Conservation (phyloP, 768 basidiomycete genomes). For the Megacollybia marginata region DNA sequence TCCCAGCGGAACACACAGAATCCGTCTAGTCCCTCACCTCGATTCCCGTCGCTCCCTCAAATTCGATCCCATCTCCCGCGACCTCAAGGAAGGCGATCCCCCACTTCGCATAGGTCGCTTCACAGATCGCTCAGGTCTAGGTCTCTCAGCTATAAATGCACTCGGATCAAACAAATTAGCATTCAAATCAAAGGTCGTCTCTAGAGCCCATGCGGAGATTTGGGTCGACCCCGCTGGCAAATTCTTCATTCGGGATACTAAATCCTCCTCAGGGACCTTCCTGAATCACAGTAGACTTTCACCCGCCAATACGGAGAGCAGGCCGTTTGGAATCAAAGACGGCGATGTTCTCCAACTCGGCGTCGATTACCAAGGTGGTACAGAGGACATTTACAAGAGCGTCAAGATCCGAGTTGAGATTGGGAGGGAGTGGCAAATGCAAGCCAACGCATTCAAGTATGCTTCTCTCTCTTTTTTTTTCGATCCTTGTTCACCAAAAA, state of each 20-base stretch:
- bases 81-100: constrained; percentile 62
- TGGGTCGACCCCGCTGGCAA: constrained; percentile 65
- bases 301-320: constrained; percentile 73
- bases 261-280: constrained; percentile 87
- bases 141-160: constrained; percentile 58
- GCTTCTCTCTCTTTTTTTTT: constrained; percentile 13
- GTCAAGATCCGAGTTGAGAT: constrained; percentile 94
- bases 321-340: constrained; percentile 75
- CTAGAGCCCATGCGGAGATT: constrained; percentile 89
- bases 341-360: constrained; percentile 94
- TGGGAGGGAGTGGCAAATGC: constrained; percentile 83
- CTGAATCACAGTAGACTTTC: constrained; percentile 91
- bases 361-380: constrained; percentile 95
- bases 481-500: constrained; percentile 1
- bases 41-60: constrained; percentile 83
- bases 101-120: constrained; percentile 88
- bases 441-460: constrained; percentile 87
- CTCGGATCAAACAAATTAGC: constrained; percentile 79
- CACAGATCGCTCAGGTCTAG: constrained; percentile 76
- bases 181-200: constrained; percentile 94
- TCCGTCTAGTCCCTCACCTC: constrained; percentile 92
- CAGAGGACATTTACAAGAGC: constrained; percentile 94
- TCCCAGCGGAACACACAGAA: constrained; percentile 43
- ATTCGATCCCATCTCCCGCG: constrained; percentile 89
- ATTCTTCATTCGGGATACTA: constrained; percentile 89